Conservation (phyloP, 176 grass and related monocot species). For the Aegilops tauschii region DNA sequence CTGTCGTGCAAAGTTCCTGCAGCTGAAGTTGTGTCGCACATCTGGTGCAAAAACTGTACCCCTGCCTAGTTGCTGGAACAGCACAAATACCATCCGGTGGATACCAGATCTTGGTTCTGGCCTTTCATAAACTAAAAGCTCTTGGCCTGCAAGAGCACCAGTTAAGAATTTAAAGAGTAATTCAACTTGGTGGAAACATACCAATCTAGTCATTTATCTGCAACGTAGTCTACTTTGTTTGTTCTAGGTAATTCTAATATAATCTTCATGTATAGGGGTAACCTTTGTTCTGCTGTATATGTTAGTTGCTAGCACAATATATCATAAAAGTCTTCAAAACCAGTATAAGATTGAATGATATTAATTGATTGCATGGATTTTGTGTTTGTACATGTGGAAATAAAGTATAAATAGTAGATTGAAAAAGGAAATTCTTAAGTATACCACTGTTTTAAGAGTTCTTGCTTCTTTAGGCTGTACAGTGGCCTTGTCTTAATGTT, state of each 20-base stretch:
- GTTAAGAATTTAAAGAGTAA: neutral
- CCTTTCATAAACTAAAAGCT: conserved; percentile 53
- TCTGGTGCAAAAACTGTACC: conserved; percentile 53
- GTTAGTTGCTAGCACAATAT: neutral
- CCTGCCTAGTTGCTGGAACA: conserved; percentile 58
- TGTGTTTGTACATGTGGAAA: neutral
- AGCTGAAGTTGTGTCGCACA: conserved; percentile 59
- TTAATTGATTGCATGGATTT: neutral
- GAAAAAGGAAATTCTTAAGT: neutral
- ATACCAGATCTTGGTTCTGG: conserved; percentile 75
- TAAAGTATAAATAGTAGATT: neutral
- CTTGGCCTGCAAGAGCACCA: conserved; percentile 44
- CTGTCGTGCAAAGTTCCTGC: conserved; percentile 46
- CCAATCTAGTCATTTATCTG: neutral
- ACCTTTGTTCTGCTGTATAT: neutral
- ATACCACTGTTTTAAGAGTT: neutral
- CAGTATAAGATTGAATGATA: neutral
- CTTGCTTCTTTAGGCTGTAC: neutral
- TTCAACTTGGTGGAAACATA: neutral
- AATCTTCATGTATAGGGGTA: neutral
- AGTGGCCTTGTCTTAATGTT: too few species aligned
- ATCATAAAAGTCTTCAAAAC: neutral
- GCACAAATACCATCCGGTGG: conserved; percentile 65
- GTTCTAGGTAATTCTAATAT: neutral
- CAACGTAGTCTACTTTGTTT: neutral